phyloP scores from a whole-genome alignment of 2,329 filamentous ascomycete genomes.

The Pseudocercospora fuligena region DNA sequence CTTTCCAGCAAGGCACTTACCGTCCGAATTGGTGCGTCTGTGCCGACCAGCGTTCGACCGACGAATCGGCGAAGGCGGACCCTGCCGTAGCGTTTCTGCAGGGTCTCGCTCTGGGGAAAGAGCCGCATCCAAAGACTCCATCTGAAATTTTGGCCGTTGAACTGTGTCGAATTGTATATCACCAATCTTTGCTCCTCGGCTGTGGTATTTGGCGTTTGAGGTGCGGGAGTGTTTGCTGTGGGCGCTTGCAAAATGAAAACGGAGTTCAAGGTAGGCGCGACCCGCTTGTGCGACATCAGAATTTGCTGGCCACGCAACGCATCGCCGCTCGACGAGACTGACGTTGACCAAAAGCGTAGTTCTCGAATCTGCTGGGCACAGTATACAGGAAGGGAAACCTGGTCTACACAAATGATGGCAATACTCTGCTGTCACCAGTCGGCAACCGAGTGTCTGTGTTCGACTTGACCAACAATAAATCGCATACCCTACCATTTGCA shows the following conservation, averaged over 20 bases:
- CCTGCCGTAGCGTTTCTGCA: background rate
- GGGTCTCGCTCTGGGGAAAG: constrained; percentile 19
- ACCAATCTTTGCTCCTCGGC: background rate
- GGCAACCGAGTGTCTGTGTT: constrained; percentile 96
- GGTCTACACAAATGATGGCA: constrained; percentile 94
- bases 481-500: constrained; percentile 83
- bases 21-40: constrained; percentile 22
- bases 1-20: constrained; percentile 29
- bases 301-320: constrained; percentile 8
- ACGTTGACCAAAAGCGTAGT: constrained; percentile 59
- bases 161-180: background rate
- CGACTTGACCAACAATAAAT: constrained; percentile 93
- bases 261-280: constrained; percentile 80
- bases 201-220: background rate
- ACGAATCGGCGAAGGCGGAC: constrained; percentile 16
- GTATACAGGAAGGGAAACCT: constrained; percentile 97
- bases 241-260: constrained; percentile 76
- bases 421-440: constrained; percentile 91
- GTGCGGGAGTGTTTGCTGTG: background rate
- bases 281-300: constrained; percentile 13
- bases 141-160: constrained; percentile 25
- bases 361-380: constrained; percentile 96
- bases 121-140: constrained; percentile 16
- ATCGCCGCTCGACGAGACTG: constrained; percentile 13
- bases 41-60: constrained; percentile 9